phyloP scores from a whole-genome alignment of 331 rosid species.

The Telfairia occidentalis region DNA sequence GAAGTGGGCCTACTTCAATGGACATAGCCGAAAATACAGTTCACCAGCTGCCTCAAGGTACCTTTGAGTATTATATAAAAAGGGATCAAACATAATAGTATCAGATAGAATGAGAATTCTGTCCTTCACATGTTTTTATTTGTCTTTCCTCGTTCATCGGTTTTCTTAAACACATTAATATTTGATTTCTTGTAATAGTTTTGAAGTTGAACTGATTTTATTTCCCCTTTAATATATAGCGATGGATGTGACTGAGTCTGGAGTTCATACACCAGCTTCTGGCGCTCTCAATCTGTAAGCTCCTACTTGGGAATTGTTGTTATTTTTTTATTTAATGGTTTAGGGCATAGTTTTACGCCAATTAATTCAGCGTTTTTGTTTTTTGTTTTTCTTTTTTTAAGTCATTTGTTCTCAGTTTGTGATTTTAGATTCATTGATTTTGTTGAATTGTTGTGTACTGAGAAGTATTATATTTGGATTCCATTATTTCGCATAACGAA shows the following conservation, averaged over 20 bases:
- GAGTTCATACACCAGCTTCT: not conserved
- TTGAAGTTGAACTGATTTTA: not conserved
- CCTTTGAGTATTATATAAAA: not conserved
- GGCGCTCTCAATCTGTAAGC: constrained; percentile 3
- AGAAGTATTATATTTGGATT: not conserved
- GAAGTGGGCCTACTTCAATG: not conserved
- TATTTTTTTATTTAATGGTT: not conserved
- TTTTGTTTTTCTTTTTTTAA: not conserved
- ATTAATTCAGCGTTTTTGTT: not conserved
- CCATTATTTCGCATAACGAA: not conserved
- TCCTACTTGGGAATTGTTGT: not conserved
- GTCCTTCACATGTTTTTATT: not conserved
- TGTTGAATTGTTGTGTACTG: not conserved
- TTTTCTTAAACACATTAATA: not conserved
- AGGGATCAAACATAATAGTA: not conserved
- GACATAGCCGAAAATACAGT: not conserved
- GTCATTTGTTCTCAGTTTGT: not conserved
- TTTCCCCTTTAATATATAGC: not conserved
- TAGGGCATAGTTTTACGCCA: not conserved
- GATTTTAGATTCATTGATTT: not conserved
- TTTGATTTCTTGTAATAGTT: not conserved
- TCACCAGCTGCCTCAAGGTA: constrained; percentile 5
- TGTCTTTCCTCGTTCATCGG: not conserved
- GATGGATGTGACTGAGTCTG: constrained; percentile 6
- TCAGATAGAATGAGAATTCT: not conserved